A percentile compares a stretch with the other conserved stretches of the same genome.
phyloP scores from a whole-genome alignment of 2,329 filamentous ascomycete genomes.

The Colletotrichum destructivum region DNA sequence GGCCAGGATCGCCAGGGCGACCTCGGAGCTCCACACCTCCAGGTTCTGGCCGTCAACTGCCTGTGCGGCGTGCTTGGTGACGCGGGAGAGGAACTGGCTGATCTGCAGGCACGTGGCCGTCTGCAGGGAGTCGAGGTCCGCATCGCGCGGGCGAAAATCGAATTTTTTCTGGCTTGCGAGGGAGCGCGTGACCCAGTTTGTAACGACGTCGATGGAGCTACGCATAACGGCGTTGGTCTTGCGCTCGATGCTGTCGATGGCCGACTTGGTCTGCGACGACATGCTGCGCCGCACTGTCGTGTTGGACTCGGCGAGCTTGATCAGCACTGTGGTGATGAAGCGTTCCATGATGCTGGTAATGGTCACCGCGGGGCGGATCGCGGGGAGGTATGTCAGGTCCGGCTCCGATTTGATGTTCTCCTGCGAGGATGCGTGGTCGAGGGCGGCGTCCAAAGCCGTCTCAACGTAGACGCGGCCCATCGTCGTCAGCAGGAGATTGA shows the following conservation, averaged over 20 bases:
- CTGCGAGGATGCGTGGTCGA: conserved; percentile 81
- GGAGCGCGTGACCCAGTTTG: conserved; percentile 82
- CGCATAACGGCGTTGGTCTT: conserved; percentile 79
- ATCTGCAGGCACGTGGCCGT: conserved; percentile 88
- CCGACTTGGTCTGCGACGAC: conserved; percentile 83
- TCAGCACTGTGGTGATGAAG: conserved; percentile 90
- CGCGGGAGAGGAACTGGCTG: conserved; percentile 82
- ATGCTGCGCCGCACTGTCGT: conserved; percentile 92
- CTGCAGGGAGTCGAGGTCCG: conserved; percentile 84
- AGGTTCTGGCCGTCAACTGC: conserved; percentile 89
- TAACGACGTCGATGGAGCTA: conserved; percentile 74
- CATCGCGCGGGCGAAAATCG: conserved; percentile 91
- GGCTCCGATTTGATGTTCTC: conserved; percentile 88
- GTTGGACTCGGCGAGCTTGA: conserved; percentile 90
- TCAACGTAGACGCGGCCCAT: conserved; percentile 89
- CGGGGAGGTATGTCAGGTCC: conserved; percentile 86
- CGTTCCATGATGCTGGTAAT: conserved; percentile 95
- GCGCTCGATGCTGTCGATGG: conserved; percentile 84
- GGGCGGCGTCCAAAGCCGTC: conserved; percentile 77
- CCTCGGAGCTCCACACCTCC: conserved; percentile 84
- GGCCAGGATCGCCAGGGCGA: conserved; percentile 82
- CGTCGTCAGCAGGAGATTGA: conserved; percentile 86
- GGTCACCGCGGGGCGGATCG: conserved; percentile 85
- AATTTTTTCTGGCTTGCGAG: conserved; percentile 86
- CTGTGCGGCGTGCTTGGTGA: conserved; percentile 73